phyloP scores from a whole-genome alignment of 441 rosid species.

The Gossypium lobatum region DNA sequence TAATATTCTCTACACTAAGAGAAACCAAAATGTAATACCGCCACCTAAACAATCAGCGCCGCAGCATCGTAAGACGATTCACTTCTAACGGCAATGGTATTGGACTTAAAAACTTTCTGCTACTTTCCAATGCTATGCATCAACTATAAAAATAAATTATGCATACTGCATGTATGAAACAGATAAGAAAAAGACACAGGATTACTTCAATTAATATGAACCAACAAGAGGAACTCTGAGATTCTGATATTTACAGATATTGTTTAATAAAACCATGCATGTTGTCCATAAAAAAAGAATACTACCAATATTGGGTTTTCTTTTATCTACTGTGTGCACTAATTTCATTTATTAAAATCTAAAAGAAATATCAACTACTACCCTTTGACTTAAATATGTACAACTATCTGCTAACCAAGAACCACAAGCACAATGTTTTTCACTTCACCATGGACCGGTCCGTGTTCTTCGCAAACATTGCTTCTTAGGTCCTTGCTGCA shows the following conservation, averaged over 20 bases:
- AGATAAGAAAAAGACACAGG: not conserved
- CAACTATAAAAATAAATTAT: not conserved
- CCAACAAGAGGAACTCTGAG: not conserved
- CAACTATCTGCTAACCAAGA: conserved; percentile 26
- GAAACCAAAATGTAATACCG: too few species aligned
- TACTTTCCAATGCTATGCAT: not conserved
- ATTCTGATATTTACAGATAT: conserved; percentile 1
- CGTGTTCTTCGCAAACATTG: conserved; percentile 70
- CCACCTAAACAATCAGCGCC: too few species aligned
- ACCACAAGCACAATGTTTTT: not conserved
- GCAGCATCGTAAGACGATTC: too few species aligned
- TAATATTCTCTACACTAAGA: too few species aligned
- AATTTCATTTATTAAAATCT: conserved; percentile 22
- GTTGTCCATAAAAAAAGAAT: conserved; percentile 7
- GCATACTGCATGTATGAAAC: not conserved
- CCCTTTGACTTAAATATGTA: conserved; percentile 28
- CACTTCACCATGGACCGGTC: conserved; percentile 83
- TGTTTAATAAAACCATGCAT: not conserved
- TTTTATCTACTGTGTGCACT: conserved; percentile 15
- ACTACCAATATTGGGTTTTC: conserved; percentile 1
- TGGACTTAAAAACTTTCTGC: not conserved
- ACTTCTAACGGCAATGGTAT: too few species aligned
- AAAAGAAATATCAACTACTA: conserved; percentile 18
- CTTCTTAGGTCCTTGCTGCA: conserved; percentile 49
- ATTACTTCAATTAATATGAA: not conserved